Percentiles rank a stretch among this genome's conserved stretches.
Evolutionary conservation across 257 asterid species (phyloP).

Genomic region (Nicotiana paniculata): DNA sequence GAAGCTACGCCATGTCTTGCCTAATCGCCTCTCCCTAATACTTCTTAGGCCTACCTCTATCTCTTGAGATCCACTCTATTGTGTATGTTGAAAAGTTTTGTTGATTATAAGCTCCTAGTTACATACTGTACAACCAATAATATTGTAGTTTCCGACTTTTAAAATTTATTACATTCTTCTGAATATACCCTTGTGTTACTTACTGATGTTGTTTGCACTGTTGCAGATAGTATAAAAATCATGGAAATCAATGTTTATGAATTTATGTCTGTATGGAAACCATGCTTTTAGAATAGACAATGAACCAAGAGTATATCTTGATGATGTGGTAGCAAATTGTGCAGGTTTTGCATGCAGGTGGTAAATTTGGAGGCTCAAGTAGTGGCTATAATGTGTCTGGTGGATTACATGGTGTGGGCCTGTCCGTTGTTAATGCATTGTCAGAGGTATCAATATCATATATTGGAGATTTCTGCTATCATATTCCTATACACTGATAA

Average conservation of each 20-base stretch:
- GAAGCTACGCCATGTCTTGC: no score
- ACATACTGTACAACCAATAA: not conserved
- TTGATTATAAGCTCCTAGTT: not conserved
- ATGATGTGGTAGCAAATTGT: constrained; percentile 11
- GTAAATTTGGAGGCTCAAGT: constrained; percentile 95
- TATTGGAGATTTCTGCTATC: constrained; percentile 1
- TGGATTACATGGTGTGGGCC: constrained; percentile 97
- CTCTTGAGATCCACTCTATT: no score
- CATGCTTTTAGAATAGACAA: constrained; percentile 4
- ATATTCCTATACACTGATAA: not conserved
- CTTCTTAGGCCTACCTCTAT: no score
- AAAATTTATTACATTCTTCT: not conserved
- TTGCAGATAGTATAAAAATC: not conserved
- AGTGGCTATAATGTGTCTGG: constrained; percentile 98
- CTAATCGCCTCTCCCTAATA: no score
- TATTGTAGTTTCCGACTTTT: not conserved
- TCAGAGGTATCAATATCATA: constrained; percentile 63
- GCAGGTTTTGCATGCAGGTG: constrained; percentile 99
- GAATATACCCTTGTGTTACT: not conserved
- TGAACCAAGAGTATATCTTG: constrained; percentile 3
- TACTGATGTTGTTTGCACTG: not conserved
- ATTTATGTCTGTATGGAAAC: not conserved
- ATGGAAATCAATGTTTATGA: not conserved
- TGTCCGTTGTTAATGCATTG: constrained; percentile 95
- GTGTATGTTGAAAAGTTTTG: no score